Conservation (phyloP, 1,139 yeast species). For the Kodamaea derodonti region DNA sequence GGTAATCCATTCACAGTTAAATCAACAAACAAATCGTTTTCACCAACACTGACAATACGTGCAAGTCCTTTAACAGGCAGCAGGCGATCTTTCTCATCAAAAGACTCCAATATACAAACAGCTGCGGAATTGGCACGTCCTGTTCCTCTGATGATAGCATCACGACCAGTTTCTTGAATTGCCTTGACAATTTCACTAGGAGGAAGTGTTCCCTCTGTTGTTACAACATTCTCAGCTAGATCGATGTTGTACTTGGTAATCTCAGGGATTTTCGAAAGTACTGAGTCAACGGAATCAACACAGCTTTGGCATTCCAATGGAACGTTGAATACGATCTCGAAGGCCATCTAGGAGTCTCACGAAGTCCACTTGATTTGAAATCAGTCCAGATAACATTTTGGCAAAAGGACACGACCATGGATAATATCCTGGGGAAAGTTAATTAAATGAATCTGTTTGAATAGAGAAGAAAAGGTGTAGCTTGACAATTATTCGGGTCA, state of each 20-base stretch:
- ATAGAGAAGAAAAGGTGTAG: no score
- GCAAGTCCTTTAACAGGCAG: constrained; percentile 85
- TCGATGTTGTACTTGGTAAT: constrained; percentile 50
- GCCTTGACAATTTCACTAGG: constrained; percentile 67
- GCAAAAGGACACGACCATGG: no score
- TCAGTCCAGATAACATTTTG: not conserved
- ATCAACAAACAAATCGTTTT: constrained; percentile 57
- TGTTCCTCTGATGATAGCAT: constrained; percentile 89
- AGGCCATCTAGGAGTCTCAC: constrained; percentile 18
- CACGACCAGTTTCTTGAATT: constrained; percentile 71
- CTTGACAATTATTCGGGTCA: no score
- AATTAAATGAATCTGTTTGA: no score
- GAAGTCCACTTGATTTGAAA: not conserved
- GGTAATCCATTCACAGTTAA: constrained; percentile 70
- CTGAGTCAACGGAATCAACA: constrained; percentile 54
- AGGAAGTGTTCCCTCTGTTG: constrained; percentile 60
- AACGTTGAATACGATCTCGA: constrained; percentile 70
- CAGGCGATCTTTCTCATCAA: constrained; percentile 41
- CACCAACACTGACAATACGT: constrained; percentile 69
- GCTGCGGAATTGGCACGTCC: constrained; percentile 89
- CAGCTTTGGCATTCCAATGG: constrained; percentile 74
- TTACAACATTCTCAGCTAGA: constrained; percentile 52
- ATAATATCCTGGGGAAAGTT: not conserved
- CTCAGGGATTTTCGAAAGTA: constrained; percentile 46
- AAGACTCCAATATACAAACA: constrained; percentile 81